Conservation (phyloP, 1,139 yeast species). For the Hemisphaericaspora lyxosophila region DNA sequence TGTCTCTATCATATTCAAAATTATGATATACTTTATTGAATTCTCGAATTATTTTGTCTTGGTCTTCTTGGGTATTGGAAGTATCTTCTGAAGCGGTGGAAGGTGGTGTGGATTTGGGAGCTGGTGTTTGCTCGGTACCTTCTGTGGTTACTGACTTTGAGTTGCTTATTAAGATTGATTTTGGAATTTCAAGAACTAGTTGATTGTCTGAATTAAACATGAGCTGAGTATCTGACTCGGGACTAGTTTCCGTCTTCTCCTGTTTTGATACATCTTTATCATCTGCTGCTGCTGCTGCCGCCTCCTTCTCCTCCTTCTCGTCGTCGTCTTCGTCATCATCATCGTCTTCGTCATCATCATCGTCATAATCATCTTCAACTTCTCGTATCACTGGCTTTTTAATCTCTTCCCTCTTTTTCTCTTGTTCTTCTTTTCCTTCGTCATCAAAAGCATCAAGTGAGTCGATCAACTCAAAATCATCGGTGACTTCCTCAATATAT, state of each 20-base stretch:
- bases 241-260: conserved; percentile 1
- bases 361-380: conserved; percentile 45
- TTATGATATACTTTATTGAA: conserved; percentile 71
- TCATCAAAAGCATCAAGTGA: conserved; percentile 25
- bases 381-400: conserved; percentile 25
- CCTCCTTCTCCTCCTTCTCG: conserved; percentile 7
- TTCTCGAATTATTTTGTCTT: conserved; percentile 39
- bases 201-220: conserved; percentile 28
- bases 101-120: conserved; percentile 10
- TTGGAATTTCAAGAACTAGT: conserved; percentile 33
- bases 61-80: conserved; percentile 28
- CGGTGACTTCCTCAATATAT: conserved; percentile 33
- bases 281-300: conserved; percentile 13
- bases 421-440: conserved; percentile 18
- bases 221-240: conserved; percentile 6
- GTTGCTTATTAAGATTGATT: conserved; percentile 19
- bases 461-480: conserved; percentile 41
- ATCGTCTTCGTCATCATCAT: conserved; percentile 38
- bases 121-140: conserved; percentile 6
- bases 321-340: conserved; percentile 23
- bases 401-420: conserved; percentile 20
- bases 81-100: conserved; percentile 4
- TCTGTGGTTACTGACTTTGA: not conserved
- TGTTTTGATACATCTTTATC: too few relatives aligned
- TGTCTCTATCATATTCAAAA: conserved; percentile 81